Base-by-base conservation (phyloP, 345 rosid species). In the Aethionema arabicum region DNA sequence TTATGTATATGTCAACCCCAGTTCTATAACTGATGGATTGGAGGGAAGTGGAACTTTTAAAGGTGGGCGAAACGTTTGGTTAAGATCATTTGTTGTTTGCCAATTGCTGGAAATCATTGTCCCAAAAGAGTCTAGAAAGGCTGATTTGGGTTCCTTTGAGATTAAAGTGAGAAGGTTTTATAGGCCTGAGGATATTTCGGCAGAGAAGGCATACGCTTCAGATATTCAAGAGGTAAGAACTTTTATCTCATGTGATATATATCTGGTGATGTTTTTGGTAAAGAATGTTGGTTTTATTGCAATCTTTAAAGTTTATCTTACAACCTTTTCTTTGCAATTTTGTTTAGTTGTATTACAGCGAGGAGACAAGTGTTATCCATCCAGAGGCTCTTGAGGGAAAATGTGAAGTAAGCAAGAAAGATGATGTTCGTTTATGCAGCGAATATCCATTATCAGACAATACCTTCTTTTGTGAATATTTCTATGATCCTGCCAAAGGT, bases 361-460 rank as follows among this genome's bases (percentile, higher is more conserved):
- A 89, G 41, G 82, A 81, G 59, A 78, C 68, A 42, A 31, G 21
- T 16, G 21, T 51, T 37, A 27, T 92, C 50, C 56, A 68, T 27
- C 72, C 79, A 32, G 80, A 42, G 55, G 62, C 59, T 46, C 51
- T 92, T 52, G 74, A 80, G 76, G 95, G 98, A 32, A 92, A 85
- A 69, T 92, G 96, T 72, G 91, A 89, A 73, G 89, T 88, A 48
- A 83, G 86, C 74, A 88, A 75, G 85, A 92, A 81, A 67, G 66
- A 8, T 52, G 88, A 89, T 61, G 33, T 92, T 73, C 86, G 87
- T 1, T 42, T 74, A 32, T 40, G 51, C 67, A 67, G 52, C 55
- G 66, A 66, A 56, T 78, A 79, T 60, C 75, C 76, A 35, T 75
- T 83, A 56, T 81, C 71, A 76, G 80, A 87, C 40, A 85, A 89